A percentile compares a stretch with the other conserved stretches of the same genome.
Conservation (phyloP, 306 rosid species). For the Sindora glabra region DNA sequence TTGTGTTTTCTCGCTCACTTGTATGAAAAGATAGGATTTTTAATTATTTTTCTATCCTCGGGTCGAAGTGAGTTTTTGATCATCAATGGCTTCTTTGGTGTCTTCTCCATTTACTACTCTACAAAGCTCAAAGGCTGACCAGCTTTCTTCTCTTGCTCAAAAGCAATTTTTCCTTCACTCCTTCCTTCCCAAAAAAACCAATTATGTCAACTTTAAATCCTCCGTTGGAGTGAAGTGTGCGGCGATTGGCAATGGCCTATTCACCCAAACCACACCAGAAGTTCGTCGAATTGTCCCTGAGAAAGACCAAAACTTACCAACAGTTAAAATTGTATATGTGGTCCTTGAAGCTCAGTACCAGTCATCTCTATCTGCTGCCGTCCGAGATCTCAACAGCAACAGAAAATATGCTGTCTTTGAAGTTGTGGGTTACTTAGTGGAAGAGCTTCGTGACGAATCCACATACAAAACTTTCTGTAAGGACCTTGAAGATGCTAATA, state of each 20-base stretch:
- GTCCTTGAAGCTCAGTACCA: constrained; percentile 98
- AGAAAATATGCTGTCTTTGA: constrained; percentile 51
- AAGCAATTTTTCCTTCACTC: constrained; percentile 82
- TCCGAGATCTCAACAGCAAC: constrained; percentile 48
- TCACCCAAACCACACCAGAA: constrained; percentile 89
- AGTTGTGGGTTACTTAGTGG: constrained; percentile 90
- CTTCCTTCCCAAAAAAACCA: constrained; percentile 62
- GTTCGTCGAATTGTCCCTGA: constrained; percentile 85
- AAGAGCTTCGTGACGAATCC: constrained; percentile 67
- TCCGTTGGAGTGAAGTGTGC: constrained; percentile 60
- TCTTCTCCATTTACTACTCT: constrained; percentile 67
- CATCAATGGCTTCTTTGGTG: constrained; percentile 75
- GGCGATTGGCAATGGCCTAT: constrained; percentile 80
- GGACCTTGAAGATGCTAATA: constrained; percentile 82
- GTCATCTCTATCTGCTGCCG: constrained; percentile 81
- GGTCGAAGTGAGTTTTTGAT: constrained; percentile 15
- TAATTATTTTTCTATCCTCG: not conserved
- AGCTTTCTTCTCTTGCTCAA: constrained; percentile 55
- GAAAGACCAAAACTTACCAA: constrained; percentile 49
- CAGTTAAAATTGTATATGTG: constrained; percentile 76
- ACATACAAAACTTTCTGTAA: constrained; percentile 56
- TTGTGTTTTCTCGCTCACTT: not conserved
- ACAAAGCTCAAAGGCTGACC: constrained; percentile 53
- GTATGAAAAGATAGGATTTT: constrained; percentile 17
- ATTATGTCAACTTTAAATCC: constrained; percentile 26